Evolutionary conservation across 2,329 filamentous ascomycete species (phyloP).

Genomic region (Tympanopsis confertula): DNA sequence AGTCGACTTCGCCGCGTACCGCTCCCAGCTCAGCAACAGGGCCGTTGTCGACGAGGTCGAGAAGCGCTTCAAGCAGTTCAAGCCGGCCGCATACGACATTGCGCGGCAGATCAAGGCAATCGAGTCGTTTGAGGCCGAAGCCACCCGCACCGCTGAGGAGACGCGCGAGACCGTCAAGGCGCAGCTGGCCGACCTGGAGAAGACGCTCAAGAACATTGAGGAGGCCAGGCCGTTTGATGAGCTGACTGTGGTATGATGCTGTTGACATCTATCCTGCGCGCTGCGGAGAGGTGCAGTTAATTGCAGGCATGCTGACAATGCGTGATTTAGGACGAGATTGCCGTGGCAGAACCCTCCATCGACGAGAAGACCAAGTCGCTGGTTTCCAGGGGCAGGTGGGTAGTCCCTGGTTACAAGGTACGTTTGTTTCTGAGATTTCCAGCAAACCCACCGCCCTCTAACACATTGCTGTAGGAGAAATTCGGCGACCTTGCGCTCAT

Average conservation of each 20-base stretch:
- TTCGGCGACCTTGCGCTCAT: conserved; percentile 88
- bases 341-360: conserved; percentile 86
- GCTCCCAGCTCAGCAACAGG: conserved; percentile 85
- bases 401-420: conserved; percentile 98
- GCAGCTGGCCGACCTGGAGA: conserved; percentile 85
- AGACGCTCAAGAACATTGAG: conserved; percentile 96
- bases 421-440: conserved; percentile 18
- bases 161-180: conserved; percentile 93
- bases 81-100: conserved; percentile 88
- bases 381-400: conserved; percentile 96
- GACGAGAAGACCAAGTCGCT: conserved; percentile 92
- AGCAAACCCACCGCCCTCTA: conserved; percentile 4
- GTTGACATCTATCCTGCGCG: too few species aligned
- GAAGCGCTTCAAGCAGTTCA: conserved; percentile 84
- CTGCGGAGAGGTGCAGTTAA: too few species aligned
- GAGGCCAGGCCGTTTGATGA: conserved; percentile 90
- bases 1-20: conserved; percentile 91
- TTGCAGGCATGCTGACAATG: conserved; percentile 16
- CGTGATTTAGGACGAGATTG: conserved; percentile 73
- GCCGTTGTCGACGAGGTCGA: conserved; percentile 93
- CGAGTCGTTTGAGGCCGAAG: conserved; percentile 93
- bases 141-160: conserved; percentile 89
- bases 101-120: conserved; percentile 92
- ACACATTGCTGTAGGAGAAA: conserved; percentile 61
- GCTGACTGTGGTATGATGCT: conserved; percentile 76